Evolutionary conservation across 2,329 filamentous ascomycete species (phyloP), one percentile per base, ranked within the genome.

Genomic region (Rachicladosporium sp.): DNA sequence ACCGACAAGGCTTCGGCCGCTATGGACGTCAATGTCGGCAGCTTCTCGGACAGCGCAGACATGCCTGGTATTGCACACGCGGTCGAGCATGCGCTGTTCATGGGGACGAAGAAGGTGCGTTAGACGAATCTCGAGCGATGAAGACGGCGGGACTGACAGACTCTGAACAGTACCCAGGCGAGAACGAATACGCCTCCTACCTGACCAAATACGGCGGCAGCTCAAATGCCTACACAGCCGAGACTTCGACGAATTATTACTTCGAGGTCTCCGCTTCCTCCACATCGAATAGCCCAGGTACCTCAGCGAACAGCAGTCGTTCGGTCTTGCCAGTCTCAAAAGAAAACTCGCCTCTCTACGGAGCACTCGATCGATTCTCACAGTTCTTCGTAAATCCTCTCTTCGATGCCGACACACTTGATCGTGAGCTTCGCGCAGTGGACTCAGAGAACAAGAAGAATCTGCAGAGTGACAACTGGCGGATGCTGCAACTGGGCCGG

Each of bases 391-490:
- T 93, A 48, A 74, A 82, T 45, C 88, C 88, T 0, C 70, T 95
- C 29, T 95, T 95, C 59, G 70, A 93, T 7, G 78, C 81, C 39
- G 85, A 78, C 48, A 91, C 87, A 0, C 62, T 95, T 36, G 88
- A 95, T 52, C 76, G 88, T 36, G 88, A 95, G 63, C 69, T 95
- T 46, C 78, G 74, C 48, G 88, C 88, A 1, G 88, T 95, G 12
- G 87, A 95, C 56, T 94, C 87, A 4, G 88, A 95, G 61, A 93
- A 95, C 66, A 94, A 94, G 72, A 95, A 95, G 73, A 95, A 95
- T 51, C 67, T 95, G 36, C 88, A 95, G 63, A 89, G 77, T 57
- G 88, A 95, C 55, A 74, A 75, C 41, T 94, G 88, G 86, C 77
- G 88, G 10, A 65, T 93, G 46, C 78, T 89, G 54, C 88, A 95